Percentiles rank a stretch among this genome's conserved stretches.
Conservation (phyloP, 352 stramenopile genomes). For the Globisporangium orthogonon region DNA sequence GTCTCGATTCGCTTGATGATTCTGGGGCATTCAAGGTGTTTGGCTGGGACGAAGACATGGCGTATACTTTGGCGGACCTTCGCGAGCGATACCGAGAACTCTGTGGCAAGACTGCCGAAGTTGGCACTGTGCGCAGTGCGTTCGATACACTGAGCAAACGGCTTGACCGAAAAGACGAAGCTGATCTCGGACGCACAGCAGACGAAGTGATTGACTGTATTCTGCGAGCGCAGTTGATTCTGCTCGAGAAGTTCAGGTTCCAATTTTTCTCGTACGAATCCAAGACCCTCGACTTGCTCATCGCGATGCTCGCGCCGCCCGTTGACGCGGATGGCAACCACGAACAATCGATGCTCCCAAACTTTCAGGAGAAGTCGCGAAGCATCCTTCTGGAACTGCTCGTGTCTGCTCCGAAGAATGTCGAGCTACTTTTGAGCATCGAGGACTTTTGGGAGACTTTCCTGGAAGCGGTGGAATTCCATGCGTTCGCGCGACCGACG, state of each 20-base stretch:
- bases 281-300: constrained; percentile 51
- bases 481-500: constrained; percentile 30
- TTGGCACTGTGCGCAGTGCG: constrained; percentile 43
- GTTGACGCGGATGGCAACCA: constrained; percentile 12
- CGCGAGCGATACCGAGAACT: constrained; percentile 57
- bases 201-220: constrained; percentile 70
- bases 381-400: constrained; percentile 29
- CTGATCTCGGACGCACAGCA: constrained; percentile 41
- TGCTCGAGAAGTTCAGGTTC: constrained; percentile 67
- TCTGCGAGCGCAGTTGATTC: constrained; percentile 50
- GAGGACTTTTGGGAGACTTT: constrained; percentile 41
- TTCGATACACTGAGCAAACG: constrained; percentile 53
- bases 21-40: constrained; percentile 57
- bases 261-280: constrained; percentile 79
- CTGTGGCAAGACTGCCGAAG: constrained; percentile 37
- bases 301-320: constrained; percentile 19
- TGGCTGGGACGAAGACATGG: constrained; percentile 43
- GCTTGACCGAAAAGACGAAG: constrained; percentile 46
- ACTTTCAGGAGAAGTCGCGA: constrained; percentile 10
- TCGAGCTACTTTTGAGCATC: constrained; percentile 28
- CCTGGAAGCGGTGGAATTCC: constrained; percentile 38
- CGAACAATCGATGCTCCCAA: constrained; percentile 18
- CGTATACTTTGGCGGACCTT: constrained; percentile 43
- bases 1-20: constrained; percentile 37
- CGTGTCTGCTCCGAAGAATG: constrained; percentile 45